Conservation (phyloP, 1,139 yeast genomes). For the Nakaseomyces sp. region DNA sequence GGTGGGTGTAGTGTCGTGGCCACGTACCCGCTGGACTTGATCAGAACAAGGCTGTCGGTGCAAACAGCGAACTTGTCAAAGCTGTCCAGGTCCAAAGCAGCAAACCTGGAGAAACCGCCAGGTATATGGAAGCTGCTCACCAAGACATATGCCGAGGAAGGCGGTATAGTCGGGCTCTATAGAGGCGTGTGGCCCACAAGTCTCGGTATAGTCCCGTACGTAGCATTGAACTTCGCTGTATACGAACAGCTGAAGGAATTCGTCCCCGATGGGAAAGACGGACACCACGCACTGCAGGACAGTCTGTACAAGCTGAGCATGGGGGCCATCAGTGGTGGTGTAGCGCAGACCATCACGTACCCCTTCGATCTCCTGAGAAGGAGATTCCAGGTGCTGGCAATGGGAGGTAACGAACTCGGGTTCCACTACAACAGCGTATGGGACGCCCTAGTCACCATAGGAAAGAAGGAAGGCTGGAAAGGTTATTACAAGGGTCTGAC, state of each 20-base stretch:
- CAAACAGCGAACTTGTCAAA: slow-evolving; percentile 73
- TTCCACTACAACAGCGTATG: slow-evolving; percentile 65
- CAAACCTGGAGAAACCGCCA: slow-evolving; percentile 43
- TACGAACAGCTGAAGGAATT: slow-evolving; percentile 71
- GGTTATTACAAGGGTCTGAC: slow-evolving; percentile 86
- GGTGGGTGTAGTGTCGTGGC: slow-evolving; percentile 75
- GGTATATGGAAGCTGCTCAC: slow-evolving; percentile 54
- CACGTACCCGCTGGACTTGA: slow-evolving; percentile 87
- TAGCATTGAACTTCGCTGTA: slow-evolving; percentile 83
- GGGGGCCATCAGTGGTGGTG: slow-evolving; percentile 86
- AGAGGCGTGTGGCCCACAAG: slow-evolving; percentile 85
- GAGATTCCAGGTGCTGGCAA: slow-evolving; percentile 81
- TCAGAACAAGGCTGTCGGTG: slow-evolving; percentile 79
- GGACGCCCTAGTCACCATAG: slow-evolving; percentile 63
- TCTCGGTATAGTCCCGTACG: slow-evolving; percentile 92
- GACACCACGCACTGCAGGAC: slow-evolving; percentile 35
- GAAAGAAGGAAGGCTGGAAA: slow-evolving; percentile 59
- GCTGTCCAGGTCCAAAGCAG: slow-evolving; percentile 38
- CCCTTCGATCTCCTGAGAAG: slow-evolving; percentile 86
- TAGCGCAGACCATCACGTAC: slow-evolving; percentile 71
- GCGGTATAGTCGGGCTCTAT: slow-evolving; percentile 71
- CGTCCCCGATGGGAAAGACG: slow-evolving; percentile 27
- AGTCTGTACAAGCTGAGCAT: slow-evolving; percentile 47
- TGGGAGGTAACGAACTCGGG: slow-evolving; percentile 63
- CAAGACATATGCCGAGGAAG: slow-evolving; percentile 63